These are phyloP conservation scores for Glycine soja DNA, from an alignment of 306 rosid species.

Conservation along the genomic window DNA sequence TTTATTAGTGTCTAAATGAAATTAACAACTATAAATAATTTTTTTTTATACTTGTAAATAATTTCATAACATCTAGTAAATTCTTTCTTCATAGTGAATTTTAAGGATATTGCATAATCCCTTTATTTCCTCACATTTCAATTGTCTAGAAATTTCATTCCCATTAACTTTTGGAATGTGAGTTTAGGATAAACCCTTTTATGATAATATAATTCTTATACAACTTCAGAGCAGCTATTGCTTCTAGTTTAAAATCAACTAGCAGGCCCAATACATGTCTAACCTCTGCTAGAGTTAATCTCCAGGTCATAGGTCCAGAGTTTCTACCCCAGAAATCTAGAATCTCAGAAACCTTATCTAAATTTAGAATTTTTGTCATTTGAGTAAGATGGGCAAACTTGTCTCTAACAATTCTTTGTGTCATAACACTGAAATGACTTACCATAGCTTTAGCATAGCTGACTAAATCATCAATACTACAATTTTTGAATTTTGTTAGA, in stretches of 20 bases:
- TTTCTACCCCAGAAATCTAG: conserved; percentile 98
- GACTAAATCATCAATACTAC: conserved; percentile 58
- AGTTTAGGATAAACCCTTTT: no score
- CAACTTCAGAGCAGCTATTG: conserved; percentile 84
- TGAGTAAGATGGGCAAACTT: conserved; percentile 96
- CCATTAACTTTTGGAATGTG: no score
- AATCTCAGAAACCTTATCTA: conserved; percentile 96
- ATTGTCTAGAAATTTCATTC: no score
- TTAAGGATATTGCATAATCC: no score
- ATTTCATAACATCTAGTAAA: no score
- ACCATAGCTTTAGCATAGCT: conserved; percentile 91
- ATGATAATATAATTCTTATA: conserved; percentile 16
- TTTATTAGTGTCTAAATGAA: no score
- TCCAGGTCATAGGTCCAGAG: conserved; percentile 99
- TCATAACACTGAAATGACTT: conserved; percentile 90
- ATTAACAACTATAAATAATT: no score
- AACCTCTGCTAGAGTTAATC: conserved; percentile 96
- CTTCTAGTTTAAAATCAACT: conserved; percentile 95
- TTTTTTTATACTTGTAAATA: no score
- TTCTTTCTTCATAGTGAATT: no score
- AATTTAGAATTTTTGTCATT: conserved; percentile 92
- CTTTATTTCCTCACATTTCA: no score
- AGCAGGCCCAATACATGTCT: conserved; percentile 89
- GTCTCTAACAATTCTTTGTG: conserved; percentile 94
- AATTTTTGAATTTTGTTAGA: neutral